A percentile compares a stretch with the other conserved stretches of the same genome.
Conservation (phyloP, 1,284 basidiomycete species). For the Cutaneotrichosporon sp. region DNA sequence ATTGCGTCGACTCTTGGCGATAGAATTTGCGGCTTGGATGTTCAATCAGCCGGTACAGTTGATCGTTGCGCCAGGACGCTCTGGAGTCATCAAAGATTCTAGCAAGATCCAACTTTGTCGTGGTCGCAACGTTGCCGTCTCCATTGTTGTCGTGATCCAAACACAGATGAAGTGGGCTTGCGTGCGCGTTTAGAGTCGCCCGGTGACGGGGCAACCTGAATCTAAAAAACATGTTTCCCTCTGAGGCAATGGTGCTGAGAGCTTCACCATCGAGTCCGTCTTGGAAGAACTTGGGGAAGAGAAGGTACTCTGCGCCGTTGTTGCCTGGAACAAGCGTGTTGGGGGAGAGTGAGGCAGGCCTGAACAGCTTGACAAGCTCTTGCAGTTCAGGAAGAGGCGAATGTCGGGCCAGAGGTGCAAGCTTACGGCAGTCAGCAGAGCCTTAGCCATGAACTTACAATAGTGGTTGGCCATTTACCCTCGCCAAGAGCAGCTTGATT, state of each 20-base stretch:
- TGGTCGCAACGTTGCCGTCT: too few species aligned
- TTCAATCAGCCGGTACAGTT: too few species aligned
- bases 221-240: neutral
- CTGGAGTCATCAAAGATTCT: too few species aligned
- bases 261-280: constrained; percentile 19
- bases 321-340: constrained; percentile 61
- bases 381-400: constrained; percentile 78
- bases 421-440: constrained; percentile 49
- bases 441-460: constrained; percentile 26
- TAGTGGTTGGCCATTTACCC: constrained; percentile 34
- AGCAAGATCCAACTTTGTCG: too few species aligned
- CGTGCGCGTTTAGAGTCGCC: too few species aligned
- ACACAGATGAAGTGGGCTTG: too few species aligned
- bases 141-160: too few species aligned
- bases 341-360: constrained; percentile 65
- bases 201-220: too few species aligned
- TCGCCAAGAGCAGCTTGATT: constrained; percentile 27
- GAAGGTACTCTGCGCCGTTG: constrained; percentile 62
- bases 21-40: too few species aligned
- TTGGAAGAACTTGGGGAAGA: constrained; percentile 52
- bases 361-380: constrained; percentile 70
- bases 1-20: too few species aligned
- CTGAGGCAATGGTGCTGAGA: neutral
- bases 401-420: constrained; percentile 76
- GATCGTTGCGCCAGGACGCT: too few species aligned